A percentile compares a stretch with the other conserved stretches of the same genome.
Conservation (phyloP, 2,329 filamentous ascomycete genomes). For the Colletotrichum shisoi region DNA sequence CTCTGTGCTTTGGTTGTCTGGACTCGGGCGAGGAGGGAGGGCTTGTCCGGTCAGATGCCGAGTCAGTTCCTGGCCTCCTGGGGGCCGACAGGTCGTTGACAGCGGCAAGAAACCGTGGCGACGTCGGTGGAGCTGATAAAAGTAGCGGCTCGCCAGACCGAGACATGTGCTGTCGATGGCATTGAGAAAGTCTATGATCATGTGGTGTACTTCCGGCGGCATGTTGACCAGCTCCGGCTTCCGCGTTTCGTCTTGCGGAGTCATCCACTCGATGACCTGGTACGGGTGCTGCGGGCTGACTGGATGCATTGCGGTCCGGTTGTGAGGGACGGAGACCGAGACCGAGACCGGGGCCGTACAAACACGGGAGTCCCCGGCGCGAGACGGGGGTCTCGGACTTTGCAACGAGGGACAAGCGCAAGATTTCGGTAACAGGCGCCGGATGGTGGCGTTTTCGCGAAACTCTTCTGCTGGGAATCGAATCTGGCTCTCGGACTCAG, state of each 20-base stretch:
- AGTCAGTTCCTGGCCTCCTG: not conserved
- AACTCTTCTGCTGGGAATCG: not conserved
- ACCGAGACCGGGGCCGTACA: not conserved
- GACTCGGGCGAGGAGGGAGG: not conserved
- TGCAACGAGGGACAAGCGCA: not conserved
- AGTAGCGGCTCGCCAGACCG: not conserved
- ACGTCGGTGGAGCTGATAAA: not conserved
- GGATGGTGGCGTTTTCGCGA: not conserved
- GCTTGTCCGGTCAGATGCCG: not conserved
- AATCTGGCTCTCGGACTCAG: not conserved
- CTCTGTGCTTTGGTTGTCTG: too few species aligned
- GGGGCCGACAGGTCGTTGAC: not conserved
- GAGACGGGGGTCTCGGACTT: not conserved
- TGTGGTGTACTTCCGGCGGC: slow-evolving; percentile 8
- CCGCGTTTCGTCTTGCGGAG: not conserved
- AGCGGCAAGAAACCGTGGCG: not conserved
- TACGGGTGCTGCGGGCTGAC: too few species aligned
- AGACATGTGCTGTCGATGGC: slow-evolving; percentile 3
- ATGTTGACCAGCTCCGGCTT: not conserved
- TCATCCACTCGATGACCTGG: not conserved
- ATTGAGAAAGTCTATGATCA: slow-evolving; percentile 1
- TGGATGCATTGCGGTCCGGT: not conserved
- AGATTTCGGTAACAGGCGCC: not conserved
- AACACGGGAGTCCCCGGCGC: too few species aligned
- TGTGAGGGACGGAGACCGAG: too few species aligned